Percentiles rank a stretch among this genome's conserved stretches.
Evolutionary conservation across 805 yeast species (phyloP).

Genomic region (Wickerhamiella shivajii): DNA sequence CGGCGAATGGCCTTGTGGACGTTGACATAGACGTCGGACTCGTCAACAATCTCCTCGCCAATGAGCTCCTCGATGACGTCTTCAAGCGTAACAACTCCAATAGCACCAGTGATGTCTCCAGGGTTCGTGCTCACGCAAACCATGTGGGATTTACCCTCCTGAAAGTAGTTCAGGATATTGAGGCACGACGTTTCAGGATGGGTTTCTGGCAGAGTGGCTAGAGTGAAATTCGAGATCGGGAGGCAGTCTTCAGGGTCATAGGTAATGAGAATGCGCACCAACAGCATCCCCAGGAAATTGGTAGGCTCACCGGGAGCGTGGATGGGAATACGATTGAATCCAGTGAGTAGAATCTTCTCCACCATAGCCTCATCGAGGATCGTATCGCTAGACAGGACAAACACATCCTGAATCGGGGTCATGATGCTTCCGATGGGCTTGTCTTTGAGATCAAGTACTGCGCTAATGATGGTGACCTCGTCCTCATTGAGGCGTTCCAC

Average conservation of each 20-base stretch:
- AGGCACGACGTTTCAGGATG: conserved; percentile 82
- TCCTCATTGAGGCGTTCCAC: conserved; percentile 85
- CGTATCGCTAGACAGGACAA: conserved; percentile 71
- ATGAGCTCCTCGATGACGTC: conserved; percentile 97
- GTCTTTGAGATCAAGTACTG: conserved; percentile 87
- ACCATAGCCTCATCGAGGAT: conserved; percentile 72
- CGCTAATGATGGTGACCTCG: conserved; percentile 89
- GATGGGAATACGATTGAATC: conserved; percentile 89
- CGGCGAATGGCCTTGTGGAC: conserved; percentile 71
- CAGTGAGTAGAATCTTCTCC: conserved; percentile 82
- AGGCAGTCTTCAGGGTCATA: conserved; percentile 94
- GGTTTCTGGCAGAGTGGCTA: conserved; percentile 94
- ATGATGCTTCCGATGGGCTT: conserved; percentile 73
- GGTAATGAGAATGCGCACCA: conserved; percentile 81
- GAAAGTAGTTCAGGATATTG: conserved; percentile 88
- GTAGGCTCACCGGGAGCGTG: conserved; percentile 78
- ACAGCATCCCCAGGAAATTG: conserved; percentile 87
- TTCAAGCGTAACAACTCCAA: conserved; percentile 85
- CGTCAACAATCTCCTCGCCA: conserved; percentile 96
- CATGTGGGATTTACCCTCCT: conserved; percentile 97
- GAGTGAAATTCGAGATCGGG: conserved; percentile 84
- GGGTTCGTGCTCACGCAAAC: conserved; percentile 79
- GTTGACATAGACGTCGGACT: conserved; percentile 85
- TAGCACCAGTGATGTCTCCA: conserved; percentile 66
- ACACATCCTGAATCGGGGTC: conserved; percentile 89